phyloP scores from a whole-genome alignment of 2,329 filamentous ascomycete genomes.

The Aspergillus sp. region DNA sequence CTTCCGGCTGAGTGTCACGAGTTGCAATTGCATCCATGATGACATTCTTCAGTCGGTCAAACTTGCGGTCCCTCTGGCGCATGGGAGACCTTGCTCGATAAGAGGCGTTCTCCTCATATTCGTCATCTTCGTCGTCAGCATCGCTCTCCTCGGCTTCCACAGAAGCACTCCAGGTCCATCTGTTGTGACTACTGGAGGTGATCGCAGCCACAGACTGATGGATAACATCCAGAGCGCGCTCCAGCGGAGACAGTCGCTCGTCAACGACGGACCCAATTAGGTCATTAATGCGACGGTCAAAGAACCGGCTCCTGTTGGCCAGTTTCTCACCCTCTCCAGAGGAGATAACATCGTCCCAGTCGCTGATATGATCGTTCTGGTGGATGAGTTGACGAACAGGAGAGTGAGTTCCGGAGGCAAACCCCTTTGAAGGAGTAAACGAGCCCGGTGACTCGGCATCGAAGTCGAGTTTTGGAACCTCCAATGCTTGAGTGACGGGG shows the following conservation, averaged over 20 bases:
- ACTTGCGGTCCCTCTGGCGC: slow-evolving; percentile 63
- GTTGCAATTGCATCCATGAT: slow-evolving; percentile 64
- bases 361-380: slow-evolving; percentile 66
- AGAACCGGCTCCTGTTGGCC: slow-evolving; percentile 77
- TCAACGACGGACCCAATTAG: slow-evolving; percentile 76
- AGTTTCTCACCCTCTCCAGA: slow-evolving; percentile 82
- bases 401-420: slow-evolving; percentile 54
- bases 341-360: slow-evolving; percentile 87
- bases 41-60: slow-evolving; percentile 73
- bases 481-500: slow-evolving; percentile 46
- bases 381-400: slow-evolving; percentile 63
- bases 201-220: slow-evolving; percentile 65
- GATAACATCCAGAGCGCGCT: slow-evolving; percentile 73
- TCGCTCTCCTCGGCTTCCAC: slow-evolving; percentile 75
- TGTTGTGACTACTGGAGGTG: slow-evolving; percentile 55
- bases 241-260: slow-evolving; percentile 73
- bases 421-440: slow-evolving; percentile 61
- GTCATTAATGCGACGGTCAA: slow-evolving; percentile 85
- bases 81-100: slow-evolving; percentile 73
- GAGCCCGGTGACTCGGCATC: slow-evolving; percentile 43
- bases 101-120: slow-evolving; percentile 49
- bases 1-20: slow-evolving; percentile 33
- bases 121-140: slow-evolving; percentile 91
- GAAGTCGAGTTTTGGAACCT: slow-evolving; percentile 36
- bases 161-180: slow-evolving; percentile 62